Base-by-base conservation (phyloP, 2,329 filamentous ascomycete species). In the Daldinia sp. region DNA sequence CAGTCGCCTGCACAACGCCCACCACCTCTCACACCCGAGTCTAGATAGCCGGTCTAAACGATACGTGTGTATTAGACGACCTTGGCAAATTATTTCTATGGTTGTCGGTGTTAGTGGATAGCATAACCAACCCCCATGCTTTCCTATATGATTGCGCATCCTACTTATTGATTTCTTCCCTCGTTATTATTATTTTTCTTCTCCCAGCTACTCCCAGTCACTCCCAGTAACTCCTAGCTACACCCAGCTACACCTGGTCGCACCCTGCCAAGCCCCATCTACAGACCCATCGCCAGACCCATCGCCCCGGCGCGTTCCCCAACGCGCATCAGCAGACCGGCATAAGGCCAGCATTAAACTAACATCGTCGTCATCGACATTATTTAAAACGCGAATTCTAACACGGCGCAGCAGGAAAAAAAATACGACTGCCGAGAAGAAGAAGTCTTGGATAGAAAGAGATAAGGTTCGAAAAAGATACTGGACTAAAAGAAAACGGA, bases 241-340 rank as follows among this genome's bases (percentile, higher is more conserved):
- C 20, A 23, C 20, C 20, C 20, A 23, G 20, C 20, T 23, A 30
- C 55, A 56, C 9, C 37, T 18, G 35, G n/a, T n/a, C 20, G 18
- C 18, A 69, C 44, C 60, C 46, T 65, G 64, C 68, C 64, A 70
- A 70, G 68, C 48, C 65, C 58, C 58, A 35, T 59, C 37, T 23
- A 37, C 51, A 60, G 35, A 46, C 55, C 59, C 63, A 60, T 58
- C 51, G 56, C 56, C 23, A 30, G 46, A 50, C 46, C 46, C 46
- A 33, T 51, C 46, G 46, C 44, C 53, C 61, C 48, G 63, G 62
- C 66, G 62, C 66, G 58, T 63, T 63, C 59, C 57, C 55, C 59
- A 69, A 69, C 60, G 63, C 67, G 63, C 63, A 67, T 64, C 63
- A 55, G 10, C 55, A 61, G 23, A 23, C 56, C 56, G 33, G 56